Conservation (phyloP, 2,329 filamentous ascomycete genomes). For the Emericellopsis cladophorae region DNA sequence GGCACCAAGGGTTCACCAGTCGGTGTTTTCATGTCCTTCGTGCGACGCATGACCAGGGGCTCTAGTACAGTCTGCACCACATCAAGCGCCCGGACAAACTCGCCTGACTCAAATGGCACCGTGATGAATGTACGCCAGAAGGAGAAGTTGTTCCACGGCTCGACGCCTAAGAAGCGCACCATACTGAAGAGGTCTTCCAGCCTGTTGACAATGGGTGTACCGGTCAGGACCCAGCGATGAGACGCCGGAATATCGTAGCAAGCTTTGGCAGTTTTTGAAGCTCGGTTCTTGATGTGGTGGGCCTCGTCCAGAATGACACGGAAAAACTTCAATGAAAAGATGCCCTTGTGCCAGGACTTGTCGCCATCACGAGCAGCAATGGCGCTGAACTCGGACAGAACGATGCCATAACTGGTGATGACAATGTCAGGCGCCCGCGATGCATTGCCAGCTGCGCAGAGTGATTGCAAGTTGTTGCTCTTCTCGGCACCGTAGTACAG, state of each 20-base stretch:
- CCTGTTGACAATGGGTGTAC: conserved; percentile 92
- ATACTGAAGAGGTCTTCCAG: conserved; percentile 91
- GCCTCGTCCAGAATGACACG: conserved; percentile 91
- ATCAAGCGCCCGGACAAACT: conserved; percentile 85
- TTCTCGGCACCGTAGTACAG: conserved; percentile 92
- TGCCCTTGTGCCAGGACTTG: conserved; percentile 50
- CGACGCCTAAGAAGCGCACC: conserved; percentile 82
- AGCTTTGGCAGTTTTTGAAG: conserved; percentile 87
- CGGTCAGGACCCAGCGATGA: conserved; percentile 88
- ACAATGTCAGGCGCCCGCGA: conserved; percentile 74
- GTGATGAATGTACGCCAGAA: conserved; percentile 99
- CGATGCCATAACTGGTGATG: conserved; percentile 87
- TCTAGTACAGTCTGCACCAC: conserved; percentile 96
- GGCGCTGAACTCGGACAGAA: conserved; percentile 75
- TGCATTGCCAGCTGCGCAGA: conserved; percentile 67
- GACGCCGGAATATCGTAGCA: conserved; percentile 80
- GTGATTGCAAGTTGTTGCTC: conserved; percentile 57
- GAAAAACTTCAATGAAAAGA: conserved; percentile 92
- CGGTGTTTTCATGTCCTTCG: conserved; percentile 97
- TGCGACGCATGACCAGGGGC: conserved; percentile 85
- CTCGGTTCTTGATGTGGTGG: conserved; percentile 80
- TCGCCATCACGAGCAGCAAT: conserved; percentile 55
- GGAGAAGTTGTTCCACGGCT: conserved; percentile 97
- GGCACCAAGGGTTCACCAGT: conserved; percentile 64
- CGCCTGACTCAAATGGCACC: conserved; percentile 87